Percentiles rank a stretch among this genome's conserved stretches.
Evolutionary conservation across 2,329 filamentous ascomycete species (phyloP).

Genomic region (Eurotiales sp.): DNA sequence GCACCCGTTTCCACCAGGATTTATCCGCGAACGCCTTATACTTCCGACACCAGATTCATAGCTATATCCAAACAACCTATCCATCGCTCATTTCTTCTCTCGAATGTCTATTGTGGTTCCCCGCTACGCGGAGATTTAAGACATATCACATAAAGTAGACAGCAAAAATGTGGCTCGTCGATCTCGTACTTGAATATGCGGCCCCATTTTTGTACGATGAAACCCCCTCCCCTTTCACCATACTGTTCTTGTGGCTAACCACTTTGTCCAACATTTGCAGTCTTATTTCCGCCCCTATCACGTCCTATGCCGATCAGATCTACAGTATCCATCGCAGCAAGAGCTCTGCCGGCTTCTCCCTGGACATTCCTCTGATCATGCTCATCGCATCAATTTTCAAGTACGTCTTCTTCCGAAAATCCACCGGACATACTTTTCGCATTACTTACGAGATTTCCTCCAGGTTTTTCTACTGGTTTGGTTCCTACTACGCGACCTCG

Average conservation of each 20-base stretch:
- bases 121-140: too few relatives aligned
- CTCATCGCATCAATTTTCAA: slow-evolving; percentile 62
- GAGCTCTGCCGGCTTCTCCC: slow-evolving; percentile 60
- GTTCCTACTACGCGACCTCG: slow-evolving; percentile 56
- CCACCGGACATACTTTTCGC: neutral
- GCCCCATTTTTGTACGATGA: slow-evolving; percentile 46
- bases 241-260: neutral
- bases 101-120: too few relatives aligned
- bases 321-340: slow-evolving; percentile 59
- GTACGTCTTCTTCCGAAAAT: slow-evolving; percentile 30
- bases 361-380: slow-evolving; percentile 66
- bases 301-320: slow-evolving; percentile 65
- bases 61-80: too few relatives aligned
- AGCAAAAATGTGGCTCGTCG: slow-evolving; percentile 36
- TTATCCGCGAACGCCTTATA: too few relatives aligned
- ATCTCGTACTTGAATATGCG: slow-evolving; percentile 42
- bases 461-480: slow-evolving; percentile 64
- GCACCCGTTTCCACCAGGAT: too few relatives aligned
- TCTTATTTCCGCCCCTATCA: slow-evolving; percentile 60
- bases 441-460: neutral
- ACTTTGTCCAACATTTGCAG: slow-evolving; percentile 28
- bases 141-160: too few relatives aligned
- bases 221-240: slow-evolving; percentile 5
- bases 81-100: too few relatives aligned
- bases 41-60: too few relatives aligned